These are phyloP conservation scores for Aspergillus sp. DNA, from an alignment of 2,329 filamentous ascomycete species.

Conservation along the genomic window DNA sequence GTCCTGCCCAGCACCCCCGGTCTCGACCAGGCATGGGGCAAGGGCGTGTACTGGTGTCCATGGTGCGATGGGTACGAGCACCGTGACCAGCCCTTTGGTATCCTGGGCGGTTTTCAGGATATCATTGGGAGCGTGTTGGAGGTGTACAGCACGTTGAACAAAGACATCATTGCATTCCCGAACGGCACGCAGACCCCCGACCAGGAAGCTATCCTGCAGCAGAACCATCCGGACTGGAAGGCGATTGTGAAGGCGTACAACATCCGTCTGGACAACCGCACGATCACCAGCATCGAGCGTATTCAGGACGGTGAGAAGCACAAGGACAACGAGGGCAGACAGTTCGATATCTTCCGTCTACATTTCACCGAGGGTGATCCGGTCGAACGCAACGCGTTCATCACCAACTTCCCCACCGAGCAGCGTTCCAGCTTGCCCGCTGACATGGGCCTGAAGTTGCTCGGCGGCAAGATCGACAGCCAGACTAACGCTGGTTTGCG, in stretches of 20 bases:
- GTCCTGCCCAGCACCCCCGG: constrained; percentile 50
- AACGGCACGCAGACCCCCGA: constrained; percentile 51
- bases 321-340: constrained; percentile 24
- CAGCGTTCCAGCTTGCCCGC: constrained; percentile 44
- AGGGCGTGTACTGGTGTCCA: constrained; percentile 56
- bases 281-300: constrained; percentile 43
- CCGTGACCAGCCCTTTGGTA: constrained; percentile 49
- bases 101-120: constrained; percentile 42
- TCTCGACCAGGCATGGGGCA: constrained; percentile 48
- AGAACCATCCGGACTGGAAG: constrained; percentile 41
- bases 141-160: constrained; percentile 49
- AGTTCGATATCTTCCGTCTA: constrained; percentile 50
- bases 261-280: constrained; percentile 50
- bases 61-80: constrained; percentile 60
- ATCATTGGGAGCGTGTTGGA: constrained; percentile 44
- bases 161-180: constrained; percentile 49
- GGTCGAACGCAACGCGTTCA: constrained; percentile 45
- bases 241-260: constrained; percentile 44
- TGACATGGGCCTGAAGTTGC: constrained; percentile 42
- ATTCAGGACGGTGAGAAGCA: constrained; percentile 28
- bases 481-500: not conserved
- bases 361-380: constrained; percentile 42
- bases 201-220: constrained; percentile 32
- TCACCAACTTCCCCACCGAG: constrained; percentile 42
- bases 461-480: constrained; percentile 35